These are phyloP conservation scores for Echinosphaeria canescens DNA, from an alignment of 2,329 filamentous ascomycete genomes.

Conservation along the genomic window DNA sequence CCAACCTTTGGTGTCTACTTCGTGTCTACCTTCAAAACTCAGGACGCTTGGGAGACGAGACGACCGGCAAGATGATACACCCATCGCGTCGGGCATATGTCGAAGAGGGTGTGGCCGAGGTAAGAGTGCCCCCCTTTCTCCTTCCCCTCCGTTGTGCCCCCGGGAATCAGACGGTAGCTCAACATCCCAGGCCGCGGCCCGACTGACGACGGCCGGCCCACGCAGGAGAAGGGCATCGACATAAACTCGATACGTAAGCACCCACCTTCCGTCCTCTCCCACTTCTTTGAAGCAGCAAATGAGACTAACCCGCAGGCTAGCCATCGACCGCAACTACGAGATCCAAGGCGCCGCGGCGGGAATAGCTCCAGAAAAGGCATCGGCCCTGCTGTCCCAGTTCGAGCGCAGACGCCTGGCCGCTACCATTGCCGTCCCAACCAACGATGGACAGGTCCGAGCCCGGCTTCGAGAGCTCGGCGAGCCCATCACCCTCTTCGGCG, in stretches of 20 bases:
- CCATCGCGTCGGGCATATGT: slow-evolving; percentile 85
- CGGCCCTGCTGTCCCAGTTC: slow-evolving; percentile 71
- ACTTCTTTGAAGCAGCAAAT: background rate
- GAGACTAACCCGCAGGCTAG: slow-evolving; percentile 4
- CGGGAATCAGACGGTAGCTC: slow-evolving; percentile 4
- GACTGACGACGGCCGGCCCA: slow-evolving; percentile 8
- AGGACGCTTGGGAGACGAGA: too few species aligned
- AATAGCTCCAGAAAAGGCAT: slow-evolving; percentile 60
- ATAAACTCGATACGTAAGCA: slow-evolving; percentile 25
- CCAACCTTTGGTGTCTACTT: too few species aligned
- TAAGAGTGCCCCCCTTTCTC: slow-evolving; percentile 16
- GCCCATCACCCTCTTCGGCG: slow-evolving; percentile 85
- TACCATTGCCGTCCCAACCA: slow-evolving; percentile 79
- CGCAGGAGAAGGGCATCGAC: slow-evolving; percentile 17
- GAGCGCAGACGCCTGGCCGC: slow-evolving; percentile 78
- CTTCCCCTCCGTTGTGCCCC: slow-evolving; percentile 2
- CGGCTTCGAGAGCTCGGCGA: slow-evolving; percentile 74
- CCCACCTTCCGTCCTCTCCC: slow-evolving; percentile 1
- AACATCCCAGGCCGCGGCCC: slow-evolving; percentile 5
- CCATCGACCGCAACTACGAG: slow-evolving; percentile 64
- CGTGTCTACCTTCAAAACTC: too few species aligned
- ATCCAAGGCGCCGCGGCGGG: slow-evolving; percentile 43
- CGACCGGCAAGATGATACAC: slow-evolving; percentile 67
- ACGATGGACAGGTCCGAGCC: slow-evolving; percentile 68
- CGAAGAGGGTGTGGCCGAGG: slow-evolving; percentile 55